These are phyloP conservation scores for Singerocomus inundabilis DNA, from an alignment of 1,284 basidiomycete species.

Conservation along the genomic window DNA sequence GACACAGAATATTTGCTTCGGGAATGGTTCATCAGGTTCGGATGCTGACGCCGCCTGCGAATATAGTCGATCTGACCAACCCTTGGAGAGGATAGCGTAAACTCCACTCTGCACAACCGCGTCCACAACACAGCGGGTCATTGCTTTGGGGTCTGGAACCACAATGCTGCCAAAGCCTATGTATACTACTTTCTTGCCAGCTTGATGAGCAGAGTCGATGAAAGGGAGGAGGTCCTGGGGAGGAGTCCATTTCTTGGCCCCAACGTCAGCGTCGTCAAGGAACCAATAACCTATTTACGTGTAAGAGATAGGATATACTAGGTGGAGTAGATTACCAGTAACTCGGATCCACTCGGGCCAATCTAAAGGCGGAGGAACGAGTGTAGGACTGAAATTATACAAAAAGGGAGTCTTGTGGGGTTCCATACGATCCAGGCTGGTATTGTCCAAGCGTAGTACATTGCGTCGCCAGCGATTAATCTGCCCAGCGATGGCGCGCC, in stretches of 20 bases:
- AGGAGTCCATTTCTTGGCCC: slow-evolving; percentile 84
- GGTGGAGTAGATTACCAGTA: slow-evolving; percentile 55
- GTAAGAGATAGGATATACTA: slow-evolving; percentile 12
- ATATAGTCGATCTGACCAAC: slow-evolving; percentile 93
- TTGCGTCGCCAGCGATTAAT: slow-evolving; percentile 93
- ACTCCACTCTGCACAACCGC: slow-evolving; percentile 85
- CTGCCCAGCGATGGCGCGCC: slow-evolving; percentile 90
- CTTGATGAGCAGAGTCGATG: slow-evolving; percentile 71
- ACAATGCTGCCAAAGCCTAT: slow-evolving; percentile 99
- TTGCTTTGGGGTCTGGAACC: slow-evolving; percentile 88
- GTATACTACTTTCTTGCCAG: slow-evolving; percentile 90
- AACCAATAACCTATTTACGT: slow-evolving; percentile 83
- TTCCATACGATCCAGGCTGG: slow-evolving; percentile 90
- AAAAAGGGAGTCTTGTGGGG: slow-evolving; percentile 96
- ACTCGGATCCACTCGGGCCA: slow-evolving; percentile 99
- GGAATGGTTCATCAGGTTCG: slow-evolving; percentile 67
- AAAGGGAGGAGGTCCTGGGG: slow-evolving; percentile 80
- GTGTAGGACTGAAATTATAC: slow-evolving; percentile 92
- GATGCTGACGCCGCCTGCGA: slow-evolving; percentile 58
- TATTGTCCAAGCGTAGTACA: slow-evolving; percentile 72
- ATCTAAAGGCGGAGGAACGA: slow-evolving; percentile 89
- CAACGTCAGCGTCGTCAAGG: slow-evolving; percentile 86
- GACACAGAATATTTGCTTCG: slow-evolving; percentile 79
- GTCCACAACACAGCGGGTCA: slow-evolving; percentile 89
- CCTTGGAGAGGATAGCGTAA: slow-evolving; percentile 91